These are phyloP conservation scores for Chlorophyllum brunneum DNA, from an alignment of 768 basidiomycete genomes.

Conservation along the genomic window DNA sequence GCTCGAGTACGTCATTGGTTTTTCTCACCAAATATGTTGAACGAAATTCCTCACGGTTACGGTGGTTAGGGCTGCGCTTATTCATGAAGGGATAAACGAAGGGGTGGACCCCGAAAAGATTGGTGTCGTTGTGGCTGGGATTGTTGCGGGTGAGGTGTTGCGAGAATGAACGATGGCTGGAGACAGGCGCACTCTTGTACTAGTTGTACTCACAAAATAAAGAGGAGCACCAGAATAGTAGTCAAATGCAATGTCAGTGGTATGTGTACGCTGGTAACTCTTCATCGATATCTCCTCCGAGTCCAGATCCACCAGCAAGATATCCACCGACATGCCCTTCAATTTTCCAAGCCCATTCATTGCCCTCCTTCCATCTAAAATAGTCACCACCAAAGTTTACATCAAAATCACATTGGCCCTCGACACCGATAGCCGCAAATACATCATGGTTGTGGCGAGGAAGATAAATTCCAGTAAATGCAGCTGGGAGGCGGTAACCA, in stretches of 20 bases:
- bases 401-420: constrained; percentile 47
- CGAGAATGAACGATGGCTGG: constrained; percentile 19
- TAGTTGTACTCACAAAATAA: background rate
- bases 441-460: constrained; percentile 51
- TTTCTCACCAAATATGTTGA: background rate
- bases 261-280: constrained; percentile 40
- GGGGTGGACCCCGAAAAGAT: constrained; percentile 23
- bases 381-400: constrained; percentile 64
- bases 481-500: constrained; percentile 48
- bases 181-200: background rate
- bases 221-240: background rate
- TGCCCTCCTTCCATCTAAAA: constrained; percentile 62
- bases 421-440: constrained; percentile 61
- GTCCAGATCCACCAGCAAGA: constrained; percentile 18
- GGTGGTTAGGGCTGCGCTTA: constrained; percentile 1
- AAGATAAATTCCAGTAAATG: constrained; percentile 57
- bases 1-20: constrained; percentile 35
- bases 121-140: constrained; percentile 24
- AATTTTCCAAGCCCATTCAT: constrained; percentile 62
- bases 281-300: constrained; percentile 32
- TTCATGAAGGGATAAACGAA: background rate
- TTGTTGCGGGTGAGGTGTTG: constrained; percentile 27
- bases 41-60: background rate
- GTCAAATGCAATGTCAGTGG: background rate
- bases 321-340: constrained; percentile 58